Conservation (phyloP, 371 early-diverging fungal species). For the Mortierella sp. region DNA sequence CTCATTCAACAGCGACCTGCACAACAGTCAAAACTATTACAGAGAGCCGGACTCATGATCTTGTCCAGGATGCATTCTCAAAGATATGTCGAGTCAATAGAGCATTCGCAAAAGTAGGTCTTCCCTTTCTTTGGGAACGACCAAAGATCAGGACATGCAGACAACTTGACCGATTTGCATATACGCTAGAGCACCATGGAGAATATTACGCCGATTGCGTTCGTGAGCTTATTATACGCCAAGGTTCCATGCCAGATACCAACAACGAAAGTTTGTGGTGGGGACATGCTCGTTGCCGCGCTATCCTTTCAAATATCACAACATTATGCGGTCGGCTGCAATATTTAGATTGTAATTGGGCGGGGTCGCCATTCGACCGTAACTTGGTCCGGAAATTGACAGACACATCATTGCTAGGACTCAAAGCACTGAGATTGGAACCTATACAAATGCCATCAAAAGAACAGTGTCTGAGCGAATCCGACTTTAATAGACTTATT, state of each 20-base stretch:
- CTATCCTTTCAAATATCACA: conserved; percentile 21
- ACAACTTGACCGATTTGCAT: conserved; percentile 34
- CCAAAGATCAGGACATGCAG: conserved; percentile 29
- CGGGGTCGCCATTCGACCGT: conserved; percentile 21
- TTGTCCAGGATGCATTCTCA: conserved; percentile 32
- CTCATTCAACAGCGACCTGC: conserved; percentile 15
- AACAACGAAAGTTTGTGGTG: conserved; percentile 27
- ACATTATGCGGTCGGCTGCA: conserved; percentile 4
- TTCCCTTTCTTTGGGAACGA: conserved; percentile 31
- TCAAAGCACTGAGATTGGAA: conserved; percentile 21
- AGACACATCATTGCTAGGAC: conserved; percentile 3
- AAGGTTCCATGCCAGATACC: conserved; percentile 19
- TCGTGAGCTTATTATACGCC: conserved; percentile 21
- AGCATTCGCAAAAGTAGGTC: conserved; percentile 16
- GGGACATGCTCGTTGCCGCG: conserved; percentile 25
- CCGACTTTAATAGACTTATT: conserved; percentile 14
- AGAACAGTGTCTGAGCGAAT: conserved; percentile 15
- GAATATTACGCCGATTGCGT: conserved; percentile 20
- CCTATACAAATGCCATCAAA: conserved; percentile 27
- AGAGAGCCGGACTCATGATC: conserved; percentile 25
- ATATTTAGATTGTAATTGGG: conserved; percentile 33
- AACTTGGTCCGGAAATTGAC: conserved; percentile 1
- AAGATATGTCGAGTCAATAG: conserved; percentile 28
- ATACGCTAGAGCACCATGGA: conserved; percentile 26
- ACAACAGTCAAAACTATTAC: conserved; percentile 19